Evolutionary conservation across 106 monocot species (phyloP), one percentile per base, ranked within the genome.

Genomic region (Dioscorea alata): DNA sequence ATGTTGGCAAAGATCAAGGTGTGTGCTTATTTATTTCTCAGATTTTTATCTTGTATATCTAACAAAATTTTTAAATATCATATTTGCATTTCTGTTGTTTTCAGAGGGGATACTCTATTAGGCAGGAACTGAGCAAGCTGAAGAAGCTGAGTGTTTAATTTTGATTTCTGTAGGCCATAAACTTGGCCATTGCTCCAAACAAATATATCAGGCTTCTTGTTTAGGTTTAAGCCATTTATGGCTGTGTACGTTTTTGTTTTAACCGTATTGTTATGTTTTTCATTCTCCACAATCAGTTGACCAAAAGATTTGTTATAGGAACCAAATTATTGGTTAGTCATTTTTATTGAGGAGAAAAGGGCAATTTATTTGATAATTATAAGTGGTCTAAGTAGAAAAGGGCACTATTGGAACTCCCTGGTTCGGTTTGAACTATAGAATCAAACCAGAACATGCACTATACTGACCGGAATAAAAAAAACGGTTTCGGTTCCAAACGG

Each of bases 1-100:
- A 88, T 92, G 92, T 57, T 92, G 57, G 92, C 92, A 8, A 92
- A 71, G 74, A 83, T 92, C 54, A 92, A 92, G 92, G 92, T 88
- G 14, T 18, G 63, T 15, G 24, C 22, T 42, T 49, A 20, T 16
- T 17, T 17, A 54, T 6, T 25, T 57, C 4, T 18, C 14, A 66
- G 48, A 8, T 56, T 17, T 18, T 33, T 25, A 18, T 64, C 42
- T 57, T 57, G 51, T 50, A 21, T n/a, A 25, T 48, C 15, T 61
- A 4, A 7, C 4, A 23, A 42, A 42, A 42, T 42, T 28, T 1
- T 3, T 5, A 42, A 42, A 8, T 42, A 8, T 6, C 0, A 3
- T 42, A 42, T 3, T 42, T 49, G 52, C 49, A 35, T 60, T 9
- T 18, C 56, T 58, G 10, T 33, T 9, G 35, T 52, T 73, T 17